Conservation (phyloP, 129 eudicot species). For the Chrysanthemum seticuspe region DNA sequence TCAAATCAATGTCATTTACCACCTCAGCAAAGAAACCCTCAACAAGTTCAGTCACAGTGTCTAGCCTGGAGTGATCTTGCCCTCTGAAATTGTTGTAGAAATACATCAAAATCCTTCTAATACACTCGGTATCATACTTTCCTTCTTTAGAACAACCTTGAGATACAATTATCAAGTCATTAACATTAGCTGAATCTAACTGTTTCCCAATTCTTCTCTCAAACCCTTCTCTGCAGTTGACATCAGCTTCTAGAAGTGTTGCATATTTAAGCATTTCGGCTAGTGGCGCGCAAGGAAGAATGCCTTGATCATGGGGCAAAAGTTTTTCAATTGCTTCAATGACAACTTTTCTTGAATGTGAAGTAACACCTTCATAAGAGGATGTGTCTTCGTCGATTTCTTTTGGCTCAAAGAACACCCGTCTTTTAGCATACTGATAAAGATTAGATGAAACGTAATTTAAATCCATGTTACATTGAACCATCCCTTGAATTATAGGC, state of each 20-base stretch:
- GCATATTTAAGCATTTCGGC: conserved; percentile 57
- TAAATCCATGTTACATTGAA: conserved; percentile 36
- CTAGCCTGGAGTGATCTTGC: conserved; percentile 22
- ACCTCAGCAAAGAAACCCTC: conserved; percentile 57
- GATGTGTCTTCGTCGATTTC: conserved; percentile 30
- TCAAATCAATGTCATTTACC: conserved; percentile 50
- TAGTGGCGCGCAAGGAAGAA: conserved; percentile 39
- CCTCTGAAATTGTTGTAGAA: conserved; percentile 39
- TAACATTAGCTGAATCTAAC: conserved; percentile 46
- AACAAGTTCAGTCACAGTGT: conserved; percentile 52
- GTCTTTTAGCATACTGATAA: conserved; percentile 41
- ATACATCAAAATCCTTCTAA: conserved; percentile 53
- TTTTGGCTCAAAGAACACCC: conserved; percentile 34
- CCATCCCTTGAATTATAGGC: conserved; percentile 45
- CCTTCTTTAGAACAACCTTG: conserved; percentile 56
- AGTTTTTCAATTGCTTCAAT: conserved; percentile 59
- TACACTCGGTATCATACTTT: conserved; percentile 49
- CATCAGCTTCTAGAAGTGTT: conserved; percentile 35
- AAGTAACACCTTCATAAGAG: conserved; percentile 28
- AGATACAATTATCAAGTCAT: conserved; percentile 52
- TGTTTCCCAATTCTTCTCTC: conserved; percentile 65
- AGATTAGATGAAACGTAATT: conserved; percentile 50
- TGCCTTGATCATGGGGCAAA: conserved; percentile 44
- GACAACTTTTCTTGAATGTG: conserved; percentile 34
- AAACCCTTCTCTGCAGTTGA: conserved; percentile 45